Conservation (phyloP, 1,284 basidiomycete genomes). For the Macrocystidia cucumis region DNA sequence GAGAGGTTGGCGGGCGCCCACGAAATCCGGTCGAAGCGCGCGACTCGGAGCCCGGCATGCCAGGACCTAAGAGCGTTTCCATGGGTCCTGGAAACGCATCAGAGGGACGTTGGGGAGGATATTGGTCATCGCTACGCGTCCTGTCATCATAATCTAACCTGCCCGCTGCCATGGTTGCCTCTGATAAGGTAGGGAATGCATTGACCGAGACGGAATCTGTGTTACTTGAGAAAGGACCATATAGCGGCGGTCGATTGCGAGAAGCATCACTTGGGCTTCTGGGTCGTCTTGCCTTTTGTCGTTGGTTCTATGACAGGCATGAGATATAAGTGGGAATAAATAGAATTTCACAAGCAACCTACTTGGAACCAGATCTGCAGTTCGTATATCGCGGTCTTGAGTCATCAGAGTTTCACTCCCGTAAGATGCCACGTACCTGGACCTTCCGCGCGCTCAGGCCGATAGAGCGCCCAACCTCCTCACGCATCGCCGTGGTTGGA, state of each 20-base stretch:
- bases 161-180: slow-evolving; percentile 13
- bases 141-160: slow-evolving; percentile 15
- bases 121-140: slow-evolving; percentile 10
- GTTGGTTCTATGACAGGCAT: slow-evolving; percentile 56
- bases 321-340: slow-evolving; percentile 11
- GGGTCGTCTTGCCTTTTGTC: slow-evolving; percentile 72
- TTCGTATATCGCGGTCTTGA: slow-evolving; percentile 11
- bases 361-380: slow-evolving; percentile 81
- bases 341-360: slow-evolving; percentile 8
- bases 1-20: slow-evolving; percentile 11
- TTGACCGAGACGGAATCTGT: slow-evolving; percentile 23
- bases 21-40: slow-evolving; percentile 15
- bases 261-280: slow-evolving; percentile 40
- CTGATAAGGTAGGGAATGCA: slow-evolving; percentile 13
- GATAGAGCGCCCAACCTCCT: slow-evolving; percentile 77
- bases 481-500: slow-evolving; percentile 76
- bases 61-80: slow-evolving; percentile 48
- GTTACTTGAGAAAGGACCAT: slow-evolving; percentile 47
- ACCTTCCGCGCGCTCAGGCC: slow-evolving; percentile 81
- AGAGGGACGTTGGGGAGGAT: slow-evolving; percentile 12
- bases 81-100: slow-evolving; percentile 15
- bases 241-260: slow-evolving; percentile 46
- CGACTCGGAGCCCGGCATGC: slow-evolving; percentile 40
- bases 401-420: slow-evolving; percentile 15
- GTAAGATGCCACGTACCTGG: slow-evolving; percentile 47